Evolutionary conservation across 306 rosid genomes (phyloP), one percentile per base, ranked within the genome.

Genomic region (Carpinus fangiana): DNA sequence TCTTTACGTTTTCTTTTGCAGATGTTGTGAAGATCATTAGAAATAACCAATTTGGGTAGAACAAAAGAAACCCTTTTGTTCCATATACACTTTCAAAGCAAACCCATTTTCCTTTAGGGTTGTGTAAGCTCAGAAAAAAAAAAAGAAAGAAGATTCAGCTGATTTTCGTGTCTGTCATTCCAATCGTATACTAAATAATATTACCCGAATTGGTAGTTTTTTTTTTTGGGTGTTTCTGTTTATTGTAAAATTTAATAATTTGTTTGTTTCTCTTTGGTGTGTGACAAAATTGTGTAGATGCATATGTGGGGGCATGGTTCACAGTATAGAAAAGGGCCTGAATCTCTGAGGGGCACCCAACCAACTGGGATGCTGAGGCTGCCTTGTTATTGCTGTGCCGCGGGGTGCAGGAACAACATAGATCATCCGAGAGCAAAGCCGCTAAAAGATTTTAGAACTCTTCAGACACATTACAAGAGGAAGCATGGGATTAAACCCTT

Each of bases 301-400:
- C 98, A 94, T 82, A 94, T 94, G 98, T 94, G 98, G 98, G 98
- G 98, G 86, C 98, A 94, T 84, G 98, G 98, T 54, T 94, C 98
- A 45, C 97, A 94, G 38, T 94, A 94, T 74, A 88, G 98, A 87
- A 92, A 92, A 85, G 98, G 98, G 57, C 97, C 98, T 0, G 98
- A 94, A 72, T 94, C 98, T 1, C 88, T 94, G n/a, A 82, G 98
- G 47, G 98, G 98, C 0, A 94, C 93, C 2, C 98, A 94, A 79
- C 98, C 98, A 73, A 94, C 98, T 16, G 98, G 97, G 9, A 94
- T 94, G 98, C 76, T 94, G 11, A 82, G 98, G 84, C 97, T 94
- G 47, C 98, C 98, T 1, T 94, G 98, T 83, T 94, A 90, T 72
- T 94, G 98, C 20, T 94, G 98, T 79, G 87, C 98, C 0, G 89